A percentile compares a stretch with the other conserved stretches of the same genome.
phyloP scores from a whole-genome alignment of 2,329 filamentous ascomycete species.

The Cladobotryum protrusum region DNA sequence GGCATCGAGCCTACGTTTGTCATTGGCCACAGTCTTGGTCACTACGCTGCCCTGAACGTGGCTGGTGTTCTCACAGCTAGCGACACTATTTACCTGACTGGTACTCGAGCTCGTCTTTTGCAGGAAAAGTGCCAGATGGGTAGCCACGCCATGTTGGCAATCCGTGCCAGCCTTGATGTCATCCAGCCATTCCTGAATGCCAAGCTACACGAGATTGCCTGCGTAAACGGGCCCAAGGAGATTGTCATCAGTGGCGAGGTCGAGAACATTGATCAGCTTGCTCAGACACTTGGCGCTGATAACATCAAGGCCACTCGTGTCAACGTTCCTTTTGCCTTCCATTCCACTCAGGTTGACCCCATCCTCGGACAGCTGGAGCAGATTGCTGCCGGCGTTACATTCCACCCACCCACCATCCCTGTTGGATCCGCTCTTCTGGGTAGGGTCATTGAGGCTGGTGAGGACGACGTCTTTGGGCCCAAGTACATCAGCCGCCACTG shows the following conservation, averaged over 20 bases:
- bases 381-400: conserved; percentile 33
- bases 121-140: conserved; percentile 60
- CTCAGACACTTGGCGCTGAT: conserved; percentile 25
- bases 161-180: conserved; percentile 36
- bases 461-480: background rate
- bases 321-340: conserved; percentile 48
- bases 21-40: conserved; percentile 49
- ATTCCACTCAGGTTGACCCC: conserved; percentile 47
- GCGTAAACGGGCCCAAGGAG: conserved; percentile 69
- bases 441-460: conserved; percentile 40
- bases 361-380: conserved; percentile 54
- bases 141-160: conserved; percentile 56
- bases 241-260: conserved; percentile 58
- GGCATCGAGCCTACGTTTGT: conserved; percentile 50
- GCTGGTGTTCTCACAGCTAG: conserved; percentile 65
- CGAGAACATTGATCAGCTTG: conserved; percentile 38
- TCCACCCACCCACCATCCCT: conserved; percentile 39
- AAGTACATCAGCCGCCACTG: conserved; percentile 6
- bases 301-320: conserved; percentile 40
- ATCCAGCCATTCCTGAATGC: conserved; percentile 13
- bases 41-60: conserved; percentile 48
- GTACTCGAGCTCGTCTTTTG: conserved; percentile 60
- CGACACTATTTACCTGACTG: conserved; percentile 67
- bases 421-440: conserved; percentile 61
- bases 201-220: conserved; percentile 52